Evolutionary conservation across 2,329 filamentous ascomycete species (phyloP), one percentile per base, ranked within the genome.

Genomic region (Talaromyces marneffei): DNA sequence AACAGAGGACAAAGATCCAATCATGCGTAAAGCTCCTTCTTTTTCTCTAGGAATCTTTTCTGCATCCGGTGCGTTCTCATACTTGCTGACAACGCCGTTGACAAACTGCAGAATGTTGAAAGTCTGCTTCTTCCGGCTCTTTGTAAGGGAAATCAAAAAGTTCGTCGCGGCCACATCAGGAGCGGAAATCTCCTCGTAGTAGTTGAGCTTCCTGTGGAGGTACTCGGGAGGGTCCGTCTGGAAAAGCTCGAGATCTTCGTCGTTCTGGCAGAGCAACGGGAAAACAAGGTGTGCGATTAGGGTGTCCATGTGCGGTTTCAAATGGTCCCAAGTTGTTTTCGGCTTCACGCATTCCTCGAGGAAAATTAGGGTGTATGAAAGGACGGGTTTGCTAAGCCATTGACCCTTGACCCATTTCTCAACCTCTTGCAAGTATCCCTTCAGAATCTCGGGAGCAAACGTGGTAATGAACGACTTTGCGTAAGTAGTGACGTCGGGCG

Each of bases 341-440:
- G 94, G 94, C 73, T 94, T 92, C 69, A 97, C 91, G 73, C 93
- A 97, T 78, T 99, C 94, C 75, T 99, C 94, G 71, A 99, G 82
- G 79, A 95, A 99, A 67, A 94, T 89, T 63, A 99, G 84, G 0
- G 91, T 97, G 77, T 96, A 96, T 8, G 92, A 96, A 64, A 97
- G 81, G 68, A 92, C 94, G 40, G 92, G 90, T 74, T 93, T 91
- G 82, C 92, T 97, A 65, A 99, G 82, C 94, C 94, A 99, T 57
- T 89, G 83, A 57, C 90, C 90, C 79, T 97, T 97, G 46, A 97
- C 93, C 93, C 94, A 99, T 73, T 95, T 94, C 75, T 99, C 94
- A 67, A 99, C 92, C 78, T 97, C 91, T 66, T 87, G 83, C 59
- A 99, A 84, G 75, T 99, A 99, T 65, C 92, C 88, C 78, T 96